Evolutionary conservation across 768 basidiomycete species (phyloP).

Genomic region (Podaxis sp.): DNA sequence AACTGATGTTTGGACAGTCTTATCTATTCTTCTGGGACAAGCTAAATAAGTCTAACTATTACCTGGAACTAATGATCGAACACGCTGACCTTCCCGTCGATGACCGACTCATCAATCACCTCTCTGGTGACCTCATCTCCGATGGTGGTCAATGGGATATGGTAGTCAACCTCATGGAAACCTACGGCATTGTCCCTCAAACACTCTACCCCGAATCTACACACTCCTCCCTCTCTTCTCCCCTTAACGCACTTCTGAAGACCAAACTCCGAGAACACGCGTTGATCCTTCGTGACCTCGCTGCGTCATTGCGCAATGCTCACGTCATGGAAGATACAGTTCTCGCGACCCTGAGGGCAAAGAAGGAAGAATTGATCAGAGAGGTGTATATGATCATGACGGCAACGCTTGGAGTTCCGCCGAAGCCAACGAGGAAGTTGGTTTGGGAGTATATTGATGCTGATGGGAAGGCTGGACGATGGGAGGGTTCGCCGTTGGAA

Average conservation of each 20-base stretch:
- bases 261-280: constrained; percentile 90
- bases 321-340: constrained; percentile 43
- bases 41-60: constrained; percentile 91
- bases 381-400: constrained; percentile 84
- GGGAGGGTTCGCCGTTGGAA: constrained; percentile 79
- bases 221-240: constrained; percentile 70
- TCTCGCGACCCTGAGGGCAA: constrained; percentile 56
- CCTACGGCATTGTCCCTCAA: constrained; percentile 87
- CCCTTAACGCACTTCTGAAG: constrained; percentile 78
- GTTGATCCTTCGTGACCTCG: constrained; percentile 68
- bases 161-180: constrained; percentile 56
- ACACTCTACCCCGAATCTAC: constrained; percentile 77
- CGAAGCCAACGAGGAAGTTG: constrained; percentile 64
- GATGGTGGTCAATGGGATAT: constrained; percentile 98
- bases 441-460: constrained; percentile 88
- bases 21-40: constrained; percentile 98
- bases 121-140: constrained; percentile 73
- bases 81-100: constrained; percentile 76
- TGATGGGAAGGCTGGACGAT: constrained; percentile 66
- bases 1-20: constrained; percentile 36
- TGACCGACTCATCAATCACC: constrained; percentile 74
- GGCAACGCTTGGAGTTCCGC: constrained; percentile 84
- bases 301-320: constrained; percentile 46
- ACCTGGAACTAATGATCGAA: constrained; percentile 84
- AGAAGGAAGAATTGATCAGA: constrained; percentile 82